These are phyloP conservation scores for Litsea cubeba DNA, from an alignment of 164 flowering plant genomes.

Conservation along the genomic window DNA sequence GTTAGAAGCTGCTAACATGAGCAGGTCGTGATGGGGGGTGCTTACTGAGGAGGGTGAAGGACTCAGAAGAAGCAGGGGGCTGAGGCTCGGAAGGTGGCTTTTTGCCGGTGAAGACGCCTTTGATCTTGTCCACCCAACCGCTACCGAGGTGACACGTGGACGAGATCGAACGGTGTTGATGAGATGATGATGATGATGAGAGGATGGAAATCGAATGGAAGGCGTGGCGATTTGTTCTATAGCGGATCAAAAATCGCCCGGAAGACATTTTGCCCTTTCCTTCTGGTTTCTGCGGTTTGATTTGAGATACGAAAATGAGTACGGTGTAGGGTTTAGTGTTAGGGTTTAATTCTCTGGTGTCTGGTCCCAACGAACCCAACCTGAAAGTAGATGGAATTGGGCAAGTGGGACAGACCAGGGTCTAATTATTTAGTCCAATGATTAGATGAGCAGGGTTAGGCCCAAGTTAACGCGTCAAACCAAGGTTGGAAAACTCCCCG, in stretches of 20 bases:
- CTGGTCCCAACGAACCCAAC: too few relatives aligned
- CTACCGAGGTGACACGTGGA: conserved; percentile 41
- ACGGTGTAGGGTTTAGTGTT: too few relatives aligned
- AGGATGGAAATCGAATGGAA: not conserved
- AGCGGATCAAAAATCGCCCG: not conserved
- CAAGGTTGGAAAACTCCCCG: too few relatives aligned
- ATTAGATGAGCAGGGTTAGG: too few relatives aligned
- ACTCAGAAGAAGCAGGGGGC: conserved; percentile 23
- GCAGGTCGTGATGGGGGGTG: not conserved
- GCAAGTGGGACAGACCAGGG: too few relatives aligned
- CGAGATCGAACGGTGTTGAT: conserved; percentile 44
- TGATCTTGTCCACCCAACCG: conserved; percentile 72
- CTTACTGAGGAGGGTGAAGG: conserved; percentile 76
- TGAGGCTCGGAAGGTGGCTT: conserved; percentile 35
- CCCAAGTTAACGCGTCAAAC: too few relatives aligned
- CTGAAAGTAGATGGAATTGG: too few relatives aligned
- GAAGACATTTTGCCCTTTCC: not conserved
- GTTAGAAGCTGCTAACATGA: not conserved
- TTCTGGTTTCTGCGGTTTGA: not conserved
- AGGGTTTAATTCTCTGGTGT: too few relatives aligned
- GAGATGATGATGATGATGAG: not conserved
- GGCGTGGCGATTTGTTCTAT: not conserved
- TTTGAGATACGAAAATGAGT: too few relatives aligned
- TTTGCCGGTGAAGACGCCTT: conserved; percentile 79
- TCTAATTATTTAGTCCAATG: too few relatives aligned